Base-by-base conservation (phyloP, 1,139 yeast species). In the Petasospora rhodanensis region DNA sequence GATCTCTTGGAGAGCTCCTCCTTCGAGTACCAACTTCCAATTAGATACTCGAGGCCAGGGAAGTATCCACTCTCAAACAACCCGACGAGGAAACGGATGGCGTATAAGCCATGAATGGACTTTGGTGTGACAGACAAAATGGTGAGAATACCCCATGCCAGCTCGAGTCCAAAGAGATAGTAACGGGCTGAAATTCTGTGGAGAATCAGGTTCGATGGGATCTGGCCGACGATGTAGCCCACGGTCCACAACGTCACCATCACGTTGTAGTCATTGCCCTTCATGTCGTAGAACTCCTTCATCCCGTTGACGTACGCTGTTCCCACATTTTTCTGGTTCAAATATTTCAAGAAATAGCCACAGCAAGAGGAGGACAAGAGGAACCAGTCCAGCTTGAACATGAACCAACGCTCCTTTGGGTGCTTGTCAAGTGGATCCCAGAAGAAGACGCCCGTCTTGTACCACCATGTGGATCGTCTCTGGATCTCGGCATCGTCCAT, bases 271-370 rank as follows among this genome's bases (percentile, higher is more conserved):
- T 77, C 78, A 44, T 76, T 71, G n/a, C 64, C 64, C 34, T 58
- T 54, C 69, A 77, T 69, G 6, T 53, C 42, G 42, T 70, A 68
- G 42, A 68, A 68, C 41, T 76, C 79, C 36, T 65, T 59, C 82
- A 78, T 74, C 14, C 82, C 82, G 35, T 75, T 72, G 24, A 74
- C 78, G 48, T 72, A 78, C 3, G 54, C 76, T n/a, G 73, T 70
- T 20, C 67, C 57, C n/a, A 72, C 51, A 43, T 71, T 72, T 6
- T 59, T 49, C 42, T 66, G 73, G 42, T 72, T 68, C 41, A 72
- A 58, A 29, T 62, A 53, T 41, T 62, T 61, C 40, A 61, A 53
- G 43, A 61, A 62, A 43, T 59, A 60, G 11, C 74, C 73, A 38
- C 65, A 46, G 63, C 68, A 64, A 1, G 72, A 59, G 15, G 69